Conservation (phyloP, 1,284 basidiomycete species). For the Boletus semigastroideus region DNA sequence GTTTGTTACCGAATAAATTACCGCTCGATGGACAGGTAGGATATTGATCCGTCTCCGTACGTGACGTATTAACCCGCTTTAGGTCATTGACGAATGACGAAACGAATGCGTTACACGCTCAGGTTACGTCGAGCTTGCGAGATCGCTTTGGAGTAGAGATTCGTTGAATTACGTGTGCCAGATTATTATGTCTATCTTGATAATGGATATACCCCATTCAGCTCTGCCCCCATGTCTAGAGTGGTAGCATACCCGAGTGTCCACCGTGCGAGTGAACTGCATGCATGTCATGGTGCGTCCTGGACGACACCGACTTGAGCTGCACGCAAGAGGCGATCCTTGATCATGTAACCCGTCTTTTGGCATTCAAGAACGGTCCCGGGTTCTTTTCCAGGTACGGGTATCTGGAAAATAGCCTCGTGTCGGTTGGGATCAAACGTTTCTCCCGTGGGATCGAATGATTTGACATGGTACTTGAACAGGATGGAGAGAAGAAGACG, state of each 20-base stretch:
- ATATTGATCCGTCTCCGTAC: neutral
- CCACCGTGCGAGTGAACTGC: slow-evolving; percentile 2
- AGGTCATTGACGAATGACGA: slow-evolving; percentile 91
- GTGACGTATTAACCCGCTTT: slow-evolving; percentile 3
- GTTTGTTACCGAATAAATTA: slow-evolving; percentile 94
- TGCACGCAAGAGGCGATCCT: slow-evolving; percentile 87
- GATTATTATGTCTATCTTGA: slow-evolving; percentile 37
- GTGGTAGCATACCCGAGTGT: slow-evolving; percentile 16
- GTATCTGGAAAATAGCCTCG: slow-evolving; percentile 94
- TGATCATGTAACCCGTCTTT: slow-evolving; percentile 91
- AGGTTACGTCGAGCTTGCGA: slow-evolving; percentile 52
- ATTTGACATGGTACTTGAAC: slow-evolving; percentile 87
- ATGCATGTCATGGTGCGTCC: slow-evolving; percentile 50
- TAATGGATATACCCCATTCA: slow-evolving; percentile 21
- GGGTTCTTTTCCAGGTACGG: slow-evolving; percentile 84
- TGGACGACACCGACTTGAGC: slow-evolving; percentile 96
- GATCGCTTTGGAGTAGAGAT: slow-evolving; percentile 76
- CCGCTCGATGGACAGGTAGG: slow-evolving; percentile 91
- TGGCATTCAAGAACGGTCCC: slow-evolving; percentile 91
- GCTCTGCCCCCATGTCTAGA: slow-evolving; percentile 18
- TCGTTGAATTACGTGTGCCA: slow-evolving; percentile 49
- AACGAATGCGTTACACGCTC: slow-evolving; percentile 74
- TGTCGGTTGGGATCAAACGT: slow-evolving; percentile 93
- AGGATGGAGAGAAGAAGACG: slow-evolving; percentile 88
- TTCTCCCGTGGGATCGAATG: slow-evolving; percentile 91